Conservation (phyloP, 1,284 basidiomycete genomes). For the Inonotus obliquus region DNA sequence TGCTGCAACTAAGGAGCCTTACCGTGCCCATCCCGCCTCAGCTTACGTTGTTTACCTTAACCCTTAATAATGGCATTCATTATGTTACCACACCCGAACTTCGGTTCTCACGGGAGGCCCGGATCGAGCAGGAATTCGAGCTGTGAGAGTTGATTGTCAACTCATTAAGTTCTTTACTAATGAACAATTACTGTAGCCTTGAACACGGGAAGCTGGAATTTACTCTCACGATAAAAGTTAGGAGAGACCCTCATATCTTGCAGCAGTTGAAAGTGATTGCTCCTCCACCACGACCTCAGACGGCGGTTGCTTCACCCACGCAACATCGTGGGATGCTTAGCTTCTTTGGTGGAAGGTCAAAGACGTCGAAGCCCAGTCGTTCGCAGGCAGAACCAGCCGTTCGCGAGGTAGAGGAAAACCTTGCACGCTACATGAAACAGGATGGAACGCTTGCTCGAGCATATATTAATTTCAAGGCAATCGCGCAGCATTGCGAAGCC, state of each 20-base stretch:
- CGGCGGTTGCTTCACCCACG: slow-evolving; percentile 32
- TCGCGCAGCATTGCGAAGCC: slow-evolving; percentile 76
- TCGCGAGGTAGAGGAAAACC: slow-evolving; percentile 45
- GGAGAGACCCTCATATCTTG: slow-evolving; percentile 77
- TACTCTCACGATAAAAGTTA: slow-evolving; percentile 79
- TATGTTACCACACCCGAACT: slow-evolving; percentile 90
- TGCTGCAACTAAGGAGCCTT: slow-evolving; percentile 73
- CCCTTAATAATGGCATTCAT: slow-evolving; percentile 95
- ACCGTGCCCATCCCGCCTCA: slow-evolving; percentile 71
- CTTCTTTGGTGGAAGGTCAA: slow-evolving; percentile 75
- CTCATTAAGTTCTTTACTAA: background rate
- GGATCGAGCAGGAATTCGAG: slow-evolving; percentile 92
- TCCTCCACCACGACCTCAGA: slow-evolving; percentile 40
- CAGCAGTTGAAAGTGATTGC: slow-evolving; percentile 64
- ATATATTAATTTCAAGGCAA: slow-evolving; percentile 82
- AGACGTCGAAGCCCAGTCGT: slow-evolving; percentile 42
- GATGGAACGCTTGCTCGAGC: slow-evolving; percentile 79
- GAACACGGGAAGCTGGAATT: slow-evolving; percentile 90
- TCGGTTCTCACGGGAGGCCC: slow-evolving; percentile 54
- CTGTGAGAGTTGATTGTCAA: slow-evolving; percentile 52
- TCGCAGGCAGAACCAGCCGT: slow-evolving; percentile 15
- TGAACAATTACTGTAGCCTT: slow-evolving; percentile 44
- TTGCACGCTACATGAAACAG: slow-evolving; percentile 77
- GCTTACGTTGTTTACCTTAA: slow-evolving; percentile 78
- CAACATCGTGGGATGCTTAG: slow-evolving; percentile 59